Evolutionary conservation across 2,329 filamentous ascomycete species (phyloP).

Genomic region (Pezicula carpinea): DNA sequence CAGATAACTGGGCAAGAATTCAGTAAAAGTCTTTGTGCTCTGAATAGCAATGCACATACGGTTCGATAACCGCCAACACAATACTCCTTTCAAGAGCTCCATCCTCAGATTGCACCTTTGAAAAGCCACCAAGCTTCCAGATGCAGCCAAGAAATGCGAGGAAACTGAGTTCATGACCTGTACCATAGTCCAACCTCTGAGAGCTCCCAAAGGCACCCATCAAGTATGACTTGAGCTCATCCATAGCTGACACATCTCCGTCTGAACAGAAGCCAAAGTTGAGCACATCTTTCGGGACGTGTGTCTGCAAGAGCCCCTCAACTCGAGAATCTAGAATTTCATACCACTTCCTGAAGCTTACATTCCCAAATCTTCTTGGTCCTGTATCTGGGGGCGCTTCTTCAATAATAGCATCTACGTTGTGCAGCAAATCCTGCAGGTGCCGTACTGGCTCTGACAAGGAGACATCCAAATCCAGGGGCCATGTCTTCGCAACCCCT

Average conservation of each 20-base stretch:
- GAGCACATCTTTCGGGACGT: conserved; percentile 45
- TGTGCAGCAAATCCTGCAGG: conserved; percentile 62
- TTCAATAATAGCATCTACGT: conserved; percentile 62
- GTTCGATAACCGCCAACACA: conserved; percentile 77
- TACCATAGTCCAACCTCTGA: conserved; percentile 90
- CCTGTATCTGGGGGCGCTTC: conserved; percentile 81
- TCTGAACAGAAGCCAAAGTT: conserved; percentile 13
- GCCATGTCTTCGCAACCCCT: conserved; percentile 47
- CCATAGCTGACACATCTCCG: conserved; percentile 42
- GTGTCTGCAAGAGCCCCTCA: conserved; percentile 50
- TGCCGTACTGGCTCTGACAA: conserved; percentile 47
- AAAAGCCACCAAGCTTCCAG: conserved; percentile 85
- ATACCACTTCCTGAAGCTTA: conserved; percentile 84
- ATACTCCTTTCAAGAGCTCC: conserved; percentile 70
- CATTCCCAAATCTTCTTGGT: conserved; percentile 86
- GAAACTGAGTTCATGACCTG: conserved; percentile 93
- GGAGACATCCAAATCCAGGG: conserved; percentile 34
- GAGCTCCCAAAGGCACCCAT: conserved; percentile 82
- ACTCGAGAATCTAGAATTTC: conserved; percentile 59
- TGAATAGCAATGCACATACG: conserved; percentile 49
- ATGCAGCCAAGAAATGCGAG: conserved; percentile 83
- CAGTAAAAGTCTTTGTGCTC: conserved; percentile 4
- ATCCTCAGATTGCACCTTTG: conserved; percentile 39
- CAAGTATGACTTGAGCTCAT: conserved; percentile 75
- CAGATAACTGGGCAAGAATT: conserved; percentile 57